These are phyloP conservation scores for Colletotrichum horii DNA, from an alignment of 2,329 filamentous ascomycete genomes.

Conservation along the genomic window DNA sequence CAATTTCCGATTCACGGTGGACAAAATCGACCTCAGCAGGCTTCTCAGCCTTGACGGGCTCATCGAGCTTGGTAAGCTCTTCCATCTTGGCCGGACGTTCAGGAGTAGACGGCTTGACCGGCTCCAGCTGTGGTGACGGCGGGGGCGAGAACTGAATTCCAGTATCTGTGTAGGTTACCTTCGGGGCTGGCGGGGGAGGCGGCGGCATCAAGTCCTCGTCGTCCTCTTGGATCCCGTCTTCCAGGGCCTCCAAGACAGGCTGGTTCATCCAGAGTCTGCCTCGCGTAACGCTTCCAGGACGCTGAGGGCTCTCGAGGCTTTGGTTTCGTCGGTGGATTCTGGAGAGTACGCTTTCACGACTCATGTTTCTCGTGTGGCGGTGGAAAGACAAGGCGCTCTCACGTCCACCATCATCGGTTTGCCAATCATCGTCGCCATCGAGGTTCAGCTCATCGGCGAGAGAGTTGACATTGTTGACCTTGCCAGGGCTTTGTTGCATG, in stretches of 20 bases:
- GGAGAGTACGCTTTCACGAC: conserved; percentile 60
- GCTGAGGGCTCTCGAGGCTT: conserved; percentile 63
- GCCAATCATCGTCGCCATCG: conserved; percentile 76
- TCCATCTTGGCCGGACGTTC: conserved; percentile 44
- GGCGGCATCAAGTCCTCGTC: conserved; percentile 40
- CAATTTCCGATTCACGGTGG: conserved; percentile 60
- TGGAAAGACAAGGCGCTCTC: conserved; percentile 63
- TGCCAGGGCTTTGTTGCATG: conserved; percentile 60
- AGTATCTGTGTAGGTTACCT: conserved; percentile 71
- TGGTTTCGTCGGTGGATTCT: conserved; percentile 59
- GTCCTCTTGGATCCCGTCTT: conserved; percentile 56
- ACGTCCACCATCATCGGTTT: conserved; percentile 75
- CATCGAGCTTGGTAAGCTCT: conserved; percentile 46
- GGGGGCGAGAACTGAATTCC: conserved; percentile 86
- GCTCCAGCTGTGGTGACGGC: conserved; percentile 66
- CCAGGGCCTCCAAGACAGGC: conserved; percentile 59
- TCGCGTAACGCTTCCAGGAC: conserved; percentile 59
- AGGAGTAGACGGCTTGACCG: conserved; percentile 44
- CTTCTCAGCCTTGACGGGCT: conserved; percentile 35
- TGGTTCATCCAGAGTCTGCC: conserved; percentile 60
- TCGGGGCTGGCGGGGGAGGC: conserved; percentile 34
- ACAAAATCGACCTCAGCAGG: conserved; percentile 47
- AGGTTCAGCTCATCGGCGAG: conserved; percentile 92
- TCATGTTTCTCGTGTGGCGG: conserved; percentile 58
- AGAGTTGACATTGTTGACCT: conserved; percentile 68